Conservation (phyloP, 768 basidiomycete genomes). For the Tricholoma sp. region DNA sequence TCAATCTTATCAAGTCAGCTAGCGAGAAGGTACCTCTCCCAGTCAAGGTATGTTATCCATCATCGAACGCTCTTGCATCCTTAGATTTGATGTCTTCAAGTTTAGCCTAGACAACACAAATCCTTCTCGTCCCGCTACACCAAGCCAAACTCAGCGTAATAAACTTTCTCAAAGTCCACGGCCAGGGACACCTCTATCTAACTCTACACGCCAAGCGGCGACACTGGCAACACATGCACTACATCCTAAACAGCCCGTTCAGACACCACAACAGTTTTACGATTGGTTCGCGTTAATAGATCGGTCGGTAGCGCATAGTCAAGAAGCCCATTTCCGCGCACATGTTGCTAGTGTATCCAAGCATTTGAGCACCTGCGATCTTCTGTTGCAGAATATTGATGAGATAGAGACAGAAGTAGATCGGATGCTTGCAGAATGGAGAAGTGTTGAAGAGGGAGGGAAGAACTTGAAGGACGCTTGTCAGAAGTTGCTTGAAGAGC, state of each 20-base stretch:
- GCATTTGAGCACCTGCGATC: slow-evolving; percentile 76
- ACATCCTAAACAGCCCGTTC: slow-evolving; percentile 73
- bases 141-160: slow-evolving; percentile 27
- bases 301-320: slow-evolving; percentile 84
- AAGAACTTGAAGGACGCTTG: slow-evolving; percentile 88
- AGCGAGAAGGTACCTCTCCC: slow-evolving; percentile 63
- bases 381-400: slow-evolving; percentile 64
- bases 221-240: slow-evolving; percentile 40
- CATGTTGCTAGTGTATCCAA: slow-evolving; percentile 74
- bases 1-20: slow-evolving; percentile 56
- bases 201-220: slow-evolving; percentile 7
- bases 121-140: slow-evolving; percentile 36
- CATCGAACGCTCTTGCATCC: not conserved
- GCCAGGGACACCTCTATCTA: slow-evolving; percentile 35
- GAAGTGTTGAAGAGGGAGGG: slow-evolving; percentile 89
- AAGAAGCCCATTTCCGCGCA: slow-evolving; percentile 87
- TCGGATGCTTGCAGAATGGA: slow-evolving; percentile 81
- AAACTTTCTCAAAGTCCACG: slow-evolving; percentile 26
- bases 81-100: slow-evolving; percentile 16
- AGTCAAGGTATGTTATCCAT: slow-evolving; percentile 54
- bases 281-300: slow-evolving; percentile 95
- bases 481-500: slow-evolving; percentile 83
- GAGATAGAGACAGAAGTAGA: slow-evolving; percentile 71
- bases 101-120: slow-evolving; percentile 23
- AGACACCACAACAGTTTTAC: slow-evolving; percentile 93